phyloP scores from a whole-genome alignment of 768 basidiomycete genomes.

The Amanita fuliginea region DNA sequence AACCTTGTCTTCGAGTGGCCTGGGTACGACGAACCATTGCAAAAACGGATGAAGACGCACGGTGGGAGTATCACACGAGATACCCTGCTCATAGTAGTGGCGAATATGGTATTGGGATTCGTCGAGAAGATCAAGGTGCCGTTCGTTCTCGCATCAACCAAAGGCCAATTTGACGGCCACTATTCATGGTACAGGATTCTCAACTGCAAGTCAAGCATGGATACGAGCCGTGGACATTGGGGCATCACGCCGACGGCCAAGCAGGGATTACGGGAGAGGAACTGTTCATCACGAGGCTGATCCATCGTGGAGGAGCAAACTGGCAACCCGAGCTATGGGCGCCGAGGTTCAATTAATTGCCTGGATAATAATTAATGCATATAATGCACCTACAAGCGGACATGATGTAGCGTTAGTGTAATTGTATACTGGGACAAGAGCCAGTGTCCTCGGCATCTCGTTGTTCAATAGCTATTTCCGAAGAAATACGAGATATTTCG shows the following conservation, averaged over 20 bases:
- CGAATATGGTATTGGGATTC: conserved; percentile 19
- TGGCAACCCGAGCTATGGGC: conserved; percentile 35
- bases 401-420: neutral
- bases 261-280: conserved; percentile 17
- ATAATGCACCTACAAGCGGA: neutral
- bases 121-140: conserved; percentile 21
- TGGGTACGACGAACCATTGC: conserved; percentile 28
- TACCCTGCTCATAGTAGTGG: conserved; percentile 19
- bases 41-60: conserved; percentile 26
- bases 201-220: conserved; percentile 21
- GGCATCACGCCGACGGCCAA: conserved; percentile 10
- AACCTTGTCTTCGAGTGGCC: conserved; percentile 28
- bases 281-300: conserved; percentile 25
- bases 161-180: neutral
- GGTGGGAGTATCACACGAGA: conserved; percentile 20
- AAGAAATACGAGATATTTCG: conserved; percentile 71
- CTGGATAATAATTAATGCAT: neutral
- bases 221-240: conserved; percentile 26
- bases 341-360: conserved; percentile 8
- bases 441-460: too few species aligned
- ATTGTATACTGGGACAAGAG: neutral
- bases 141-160: neutral
- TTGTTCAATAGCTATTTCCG: conserved; percentile 49
- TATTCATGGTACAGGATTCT: conserved; percentile 13
- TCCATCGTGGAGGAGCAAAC: conserved; percentile 26